Evolutionary conservation across 208 protist genomes (phyloP).

Genomic region (Vickermania spadyakhi): DNA sequence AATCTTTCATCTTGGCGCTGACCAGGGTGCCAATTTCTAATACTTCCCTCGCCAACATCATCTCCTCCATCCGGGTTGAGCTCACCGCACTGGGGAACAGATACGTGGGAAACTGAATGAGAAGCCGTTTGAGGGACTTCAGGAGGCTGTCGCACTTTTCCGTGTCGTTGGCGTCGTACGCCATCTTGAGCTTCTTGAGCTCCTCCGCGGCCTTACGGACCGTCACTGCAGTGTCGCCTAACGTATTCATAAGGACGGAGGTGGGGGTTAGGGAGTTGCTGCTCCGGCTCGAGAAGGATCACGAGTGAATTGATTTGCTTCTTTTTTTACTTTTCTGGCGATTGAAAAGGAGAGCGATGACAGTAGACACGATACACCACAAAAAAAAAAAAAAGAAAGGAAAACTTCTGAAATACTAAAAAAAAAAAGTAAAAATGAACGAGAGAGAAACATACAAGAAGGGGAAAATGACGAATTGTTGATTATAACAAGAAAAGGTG

Average conservation of each 20-base stretch:
- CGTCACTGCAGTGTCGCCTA: constrained; percentile 33
- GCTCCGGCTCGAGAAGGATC: no score
- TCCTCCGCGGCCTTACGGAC: constrained; percentile 69
- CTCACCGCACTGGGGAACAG: constrained; percentile 58
- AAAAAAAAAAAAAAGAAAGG: neutral
- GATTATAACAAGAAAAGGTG: no score
- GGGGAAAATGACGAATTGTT: no score
- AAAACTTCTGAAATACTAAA: no score
- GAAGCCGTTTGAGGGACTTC: constrained; percentile 48
- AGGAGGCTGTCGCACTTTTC: constrained; percentile 41
- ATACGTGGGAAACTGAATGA: constrained; percentile 86
- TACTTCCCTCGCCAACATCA: constrained; percentile 73
- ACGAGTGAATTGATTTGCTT: no score
- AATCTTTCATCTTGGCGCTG: constrained; percentile 59
- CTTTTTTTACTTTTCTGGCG: neutral
- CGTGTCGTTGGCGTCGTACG: constrained; percentile 52
- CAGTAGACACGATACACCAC: neutral
- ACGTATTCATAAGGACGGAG: neutral
- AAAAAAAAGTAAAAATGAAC: no score
- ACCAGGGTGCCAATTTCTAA: constrained; percentile 82
- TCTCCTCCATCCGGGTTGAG: constrained; percentile 66
- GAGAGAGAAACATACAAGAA: no score
- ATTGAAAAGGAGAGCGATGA: neutral
- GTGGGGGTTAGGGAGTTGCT: neutral
- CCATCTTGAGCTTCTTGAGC: constrained; percentile 63